These are phyloP conservation scores for Solanum gandarillasii DNA, from an alignment of 257 asterid species.

Conservation along the genomic window DNA sequence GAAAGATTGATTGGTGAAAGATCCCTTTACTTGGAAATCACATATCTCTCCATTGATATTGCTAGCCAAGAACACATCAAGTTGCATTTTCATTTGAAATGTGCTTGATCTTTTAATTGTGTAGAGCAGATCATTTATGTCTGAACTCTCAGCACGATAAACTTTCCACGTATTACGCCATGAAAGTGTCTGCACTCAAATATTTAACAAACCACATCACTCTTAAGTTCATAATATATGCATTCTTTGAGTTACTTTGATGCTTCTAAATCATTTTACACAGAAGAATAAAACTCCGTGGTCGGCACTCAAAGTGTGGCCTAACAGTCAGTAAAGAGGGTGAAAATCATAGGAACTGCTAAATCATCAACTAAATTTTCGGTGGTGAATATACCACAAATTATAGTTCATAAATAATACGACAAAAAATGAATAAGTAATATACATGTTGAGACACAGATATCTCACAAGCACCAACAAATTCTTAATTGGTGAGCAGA, in stretches of 20 bases:
- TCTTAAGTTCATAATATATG: neutral
- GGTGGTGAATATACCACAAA: neutral
- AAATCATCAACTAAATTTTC: neutral
- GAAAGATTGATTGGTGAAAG: conserved; percentile 29
- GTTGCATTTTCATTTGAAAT: conserved; percentile 27
- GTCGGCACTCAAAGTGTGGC: neutral
- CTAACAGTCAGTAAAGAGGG: neutral
- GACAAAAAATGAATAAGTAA: neutral
- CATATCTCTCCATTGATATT: conserved; percentile 13
- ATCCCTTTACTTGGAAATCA: conserved; percentile 32
- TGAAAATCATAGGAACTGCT: neutral
- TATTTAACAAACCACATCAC: neutral
- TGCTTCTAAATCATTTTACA: neutral
- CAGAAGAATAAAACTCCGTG: neutral
- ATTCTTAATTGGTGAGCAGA: neutral
- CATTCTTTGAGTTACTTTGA: neutral
- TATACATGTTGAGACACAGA: neutral
- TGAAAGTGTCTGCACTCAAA: conserved; percentile 8
- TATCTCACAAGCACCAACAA: neutral
- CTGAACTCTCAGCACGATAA: conserved; percentile 6
- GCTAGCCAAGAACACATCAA: conserved; percentile 30
- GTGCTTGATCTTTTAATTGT: conserved; percentile 17
- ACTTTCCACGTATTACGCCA: conserved; percentile 30
- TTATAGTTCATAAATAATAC: no score
- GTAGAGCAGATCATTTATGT: conserved; percentile 18